These are phyloP conservation scores for Lenwebbia sp. DNA, from an alignment of 345 rosid species.

Conservation along the genomic window DNA sequence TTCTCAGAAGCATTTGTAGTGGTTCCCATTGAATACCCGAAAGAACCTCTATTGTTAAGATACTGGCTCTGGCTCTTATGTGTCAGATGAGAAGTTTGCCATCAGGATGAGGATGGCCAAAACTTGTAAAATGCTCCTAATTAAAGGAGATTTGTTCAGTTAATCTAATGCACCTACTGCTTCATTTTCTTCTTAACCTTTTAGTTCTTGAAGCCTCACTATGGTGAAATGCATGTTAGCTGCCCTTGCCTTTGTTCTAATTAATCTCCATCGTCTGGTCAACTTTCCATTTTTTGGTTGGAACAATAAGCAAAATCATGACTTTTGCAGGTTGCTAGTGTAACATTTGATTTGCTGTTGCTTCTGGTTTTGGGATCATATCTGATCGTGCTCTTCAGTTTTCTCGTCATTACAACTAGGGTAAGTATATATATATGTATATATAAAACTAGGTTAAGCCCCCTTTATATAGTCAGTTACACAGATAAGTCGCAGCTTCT, in stretches of 20 bases:
- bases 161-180: not conserved
- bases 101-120: not conserved
- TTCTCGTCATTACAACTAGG: conserved; percentile 92
- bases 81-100: not conserved
- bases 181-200: not conserved
- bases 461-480: not conserved
- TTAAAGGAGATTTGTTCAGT: not conserved
- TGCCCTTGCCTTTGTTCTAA: not conserved
- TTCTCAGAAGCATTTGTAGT: not conserved
- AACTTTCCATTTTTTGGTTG: not conserved
- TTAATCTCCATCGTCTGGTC: not conserved
- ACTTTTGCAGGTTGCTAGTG: conserved; percentile 84
- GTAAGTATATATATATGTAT: too few species aligned
- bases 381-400: conserved; percentile 80
- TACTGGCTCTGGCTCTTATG: not conserved
- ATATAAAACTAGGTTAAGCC: conserved; percentile 83
- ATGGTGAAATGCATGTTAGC: not conserved
- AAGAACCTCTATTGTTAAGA: not conserved
- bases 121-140: not conserved
- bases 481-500: not conserved
- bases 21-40: not conserved
- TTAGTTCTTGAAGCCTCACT: not conserved
- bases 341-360: conserved; percentile 87
- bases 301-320: not conserved
- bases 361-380: conserved; percentile 91